A percentile compares a stretch with the other conserved stretches of the same genome.
Evolutionary conservation across 495 filamentous ascomycete species (phyloP).

Genomic region (Acidiella bohemica): DNA sequence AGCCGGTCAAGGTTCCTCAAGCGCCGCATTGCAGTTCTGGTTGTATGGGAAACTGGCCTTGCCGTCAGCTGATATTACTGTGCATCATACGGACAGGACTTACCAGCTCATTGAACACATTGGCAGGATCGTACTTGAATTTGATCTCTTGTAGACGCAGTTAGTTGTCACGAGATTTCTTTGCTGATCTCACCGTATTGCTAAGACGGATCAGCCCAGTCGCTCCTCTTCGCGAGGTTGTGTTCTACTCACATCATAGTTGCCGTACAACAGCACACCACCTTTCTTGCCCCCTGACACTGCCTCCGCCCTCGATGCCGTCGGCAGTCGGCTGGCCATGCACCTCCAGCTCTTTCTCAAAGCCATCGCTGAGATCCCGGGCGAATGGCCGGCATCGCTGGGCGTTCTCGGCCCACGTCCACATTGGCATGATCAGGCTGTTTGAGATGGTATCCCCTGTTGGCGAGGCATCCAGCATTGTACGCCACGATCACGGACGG

Average conservation of each 20-base stretch:
- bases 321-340: conserved; percentile 6
- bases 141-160: conserved; percentile 35
- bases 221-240: neutral
- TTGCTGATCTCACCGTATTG: conserved; percentile 22
- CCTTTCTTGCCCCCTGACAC: conserved; percentile 12
- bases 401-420: conserved; percentile 11
- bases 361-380: conserved; percentile 7
- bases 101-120: conserved; percentile 35
- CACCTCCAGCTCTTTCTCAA: conserved; percentile 16
- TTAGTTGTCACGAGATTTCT: conserved; percentile 36
- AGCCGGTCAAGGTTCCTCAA: too few species aligned
- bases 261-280: conserved; percentile 15
- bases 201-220: neutral
- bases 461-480: conserved; percentile 14
- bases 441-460: conserved; percentile 13
- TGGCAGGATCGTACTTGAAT: conserved; percentile 41
- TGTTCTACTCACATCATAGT: conserved; percentile 23
- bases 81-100: too few species aligned
- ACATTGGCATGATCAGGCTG: conserved; percentile 14
- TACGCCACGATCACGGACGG: conserved; percentile 3
- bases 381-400: conserved; percentile 9
- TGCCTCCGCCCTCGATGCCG: conserved; percentile 10
- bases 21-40: too few species aligned
- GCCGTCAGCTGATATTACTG: too few species aligned
- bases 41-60: too few species aligned